Evolutionary conservation across 2,329 filamentous ascomycete genomes (phyloP).

Genomic region (Neodidymelliopsis sp.): DNA sequence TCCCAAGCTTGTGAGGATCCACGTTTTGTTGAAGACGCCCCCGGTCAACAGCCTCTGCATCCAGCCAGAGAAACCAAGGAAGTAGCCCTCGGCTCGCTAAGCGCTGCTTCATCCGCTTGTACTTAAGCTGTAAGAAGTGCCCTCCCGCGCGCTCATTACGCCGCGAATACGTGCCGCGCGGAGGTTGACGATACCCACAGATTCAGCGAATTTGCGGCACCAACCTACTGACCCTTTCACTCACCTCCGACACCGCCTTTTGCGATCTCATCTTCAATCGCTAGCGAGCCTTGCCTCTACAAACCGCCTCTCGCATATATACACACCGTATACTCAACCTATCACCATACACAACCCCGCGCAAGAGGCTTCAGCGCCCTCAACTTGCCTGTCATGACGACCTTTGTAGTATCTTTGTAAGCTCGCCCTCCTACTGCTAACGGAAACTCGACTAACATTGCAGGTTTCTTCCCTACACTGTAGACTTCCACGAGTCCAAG

Average conservation of each 20-base stretch:
- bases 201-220: constrained; percentile 10
- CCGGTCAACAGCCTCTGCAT: constrained; percentile 12
- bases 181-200: constrained; percentile 17
- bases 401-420: constrained; percentile 68
- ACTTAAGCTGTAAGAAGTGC: constrained; percentile 16
- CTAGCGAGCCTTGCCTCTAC: not conserved
- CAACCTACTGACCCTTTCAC: not conserved
- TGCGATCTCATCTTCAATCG: constrained; percentile 13
- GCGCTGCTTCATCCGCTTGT: constrained; percentile 16
- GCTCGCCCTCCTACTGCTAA: constrained; percentile 21
- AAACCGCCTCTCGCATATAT: constrained; percentile 1
- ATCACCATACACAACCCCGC: constrained; percentile 12
- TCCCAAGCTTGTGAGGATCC: constrained; percentile 14
- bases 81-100: constrained; percentile 16
- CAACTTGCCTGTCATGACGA: constrained; percentile 57
- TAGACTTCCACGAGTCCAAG: constrained; percentile 73
- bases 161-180: constrained; percentile 8
- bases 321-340: constrained; percentile 6
- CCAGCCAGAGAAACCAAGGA: constrained; percentile 23
- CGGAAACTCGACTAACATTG: constrained; percentile 19
- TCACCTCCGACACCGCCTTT: constrained; percentile 8
- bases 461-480: constrained; percentile 90
- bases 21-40: constrained; percentile 20
- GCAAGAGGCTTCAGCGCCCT: constrained; percentile 13
- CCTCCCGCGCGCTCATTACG: constrained; percentile 7